These are phyloP conservation scores for Babesia ovis DNA, from an alignment of 169 alveolate genomes.

Conservation along the genomic window DNA sequence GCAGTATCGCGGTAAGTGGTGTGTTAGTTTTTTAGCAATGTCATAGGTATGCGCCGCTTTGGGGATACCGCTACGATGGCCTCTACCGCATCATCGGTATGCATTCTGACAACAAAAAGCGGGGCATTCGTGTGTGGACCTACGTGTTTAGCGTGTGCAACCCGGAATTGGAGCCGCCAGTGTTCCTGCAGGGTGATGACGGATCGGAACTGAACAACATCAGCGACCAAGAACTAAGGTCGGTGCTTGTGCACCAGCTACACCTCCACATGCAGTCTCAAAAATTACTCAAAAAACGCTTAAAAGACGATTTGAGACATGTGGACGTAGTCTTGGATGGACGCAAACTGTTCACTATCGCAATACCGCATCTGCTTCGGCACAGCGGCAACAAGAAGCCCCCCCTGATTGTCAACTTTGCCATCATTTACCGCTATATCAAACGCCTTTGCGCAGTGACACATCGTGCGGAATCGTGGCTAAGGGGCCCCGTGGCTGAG, in stretches of 20 bases:
- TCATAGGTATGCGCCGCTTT: constrained; percentile 46
- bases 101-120: constrained; percentile 48
- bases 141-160: constrained; percentile 48
- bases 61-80: constrained; percentile 65
- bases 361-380: constrained; percentile 31
- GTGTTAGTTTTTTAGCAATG: too few relatives aligned
- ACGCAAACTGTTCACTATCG: constrained; percentile 39
- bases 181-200: constrained; percentile 7
- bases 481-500: constrained; percentile 33
- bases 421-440: constrained; percentile 37
- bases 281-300: neutral
- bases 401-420: constrained; percentile 48
- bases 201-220: neutral
- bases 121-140: constrained; percentile 46
- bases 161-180: constrained; percentile 45
- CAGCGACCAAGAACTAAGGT: constrained; percentile 16
- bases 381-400: neutral
- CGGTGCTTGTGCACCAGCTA: constrained; percentile 1
- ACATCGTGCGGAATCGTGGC: constrained; percentile 32
- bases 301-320: constrained; percentile 24
- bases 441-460: constrained; percentile 15
- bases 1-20: constrained; percentile 24
- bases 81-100: constrained; percentile 60
- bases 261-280: constrained; percentile 26
- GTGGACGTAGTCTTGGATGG: constrained; percentile 39